Base-by-base conservation (phyloP, 768 basidiomycete genomes). In the Tricholoma sp. region DNA sequence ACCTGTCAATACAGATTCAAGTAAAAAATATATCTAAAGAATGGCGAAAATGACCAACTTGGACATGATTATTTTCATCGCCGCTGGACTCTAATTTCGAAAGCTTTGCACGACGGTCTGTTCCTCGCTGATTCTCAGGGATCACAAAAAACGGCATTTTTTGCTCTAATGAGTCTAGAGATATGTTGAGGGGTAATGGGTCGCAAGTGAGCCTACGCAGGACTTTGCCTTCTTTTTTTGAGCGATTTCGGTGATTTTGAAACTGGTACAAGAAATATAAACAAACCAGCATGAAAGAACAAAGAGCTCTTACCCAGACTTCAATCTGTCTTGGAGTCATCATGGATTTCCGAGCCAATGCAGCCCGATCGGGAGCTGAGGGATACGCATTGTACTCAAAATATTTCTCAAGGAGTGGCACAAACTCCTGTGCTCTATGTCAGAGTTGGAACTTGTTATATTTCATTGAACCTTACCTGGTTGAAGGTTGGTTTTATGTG, bases 301-400 rank as follows among this genome's bases (percentile, higher is more conserved):
- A n/a, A n/a, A n/a, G n/a, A n/a, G n/a, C n/a, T n/a, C 74, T 1
- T 55, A 82, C 82, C 82, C 82, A 84, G 44, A 82, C 77, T 64
- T 80, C 76, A 6, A 84, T 80, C 53, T 84, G 81, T 0, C 75
- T 54, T 0, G 64, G 62, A 0, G 72, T 65, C 80, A 83, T 82
- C 32, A 62, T 61, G 0, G 77, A 72, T 50, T 78, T 77, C n/a
- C 65, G 54, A 0, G 82, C 82, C 0, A 84, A 64, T 0, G 68
- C 37, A 0, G 32, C 48, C 1, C 74, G 73, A 53, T 84, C 81
- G 0, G 68, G 63, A 0, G 66, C 64, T 0, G 76, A 74, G 0
- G 82, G 82, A 33, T 79, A 82, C 0, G 78, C 72, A 55, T 82
- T 79, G n/a, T 69, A 63, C 4, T 73, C 65, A 32, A 83, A 82